Conservation (phyloP, 2,329 filamentous ascomycete genomes). For the Xenoacremonium recifei region DNA sequence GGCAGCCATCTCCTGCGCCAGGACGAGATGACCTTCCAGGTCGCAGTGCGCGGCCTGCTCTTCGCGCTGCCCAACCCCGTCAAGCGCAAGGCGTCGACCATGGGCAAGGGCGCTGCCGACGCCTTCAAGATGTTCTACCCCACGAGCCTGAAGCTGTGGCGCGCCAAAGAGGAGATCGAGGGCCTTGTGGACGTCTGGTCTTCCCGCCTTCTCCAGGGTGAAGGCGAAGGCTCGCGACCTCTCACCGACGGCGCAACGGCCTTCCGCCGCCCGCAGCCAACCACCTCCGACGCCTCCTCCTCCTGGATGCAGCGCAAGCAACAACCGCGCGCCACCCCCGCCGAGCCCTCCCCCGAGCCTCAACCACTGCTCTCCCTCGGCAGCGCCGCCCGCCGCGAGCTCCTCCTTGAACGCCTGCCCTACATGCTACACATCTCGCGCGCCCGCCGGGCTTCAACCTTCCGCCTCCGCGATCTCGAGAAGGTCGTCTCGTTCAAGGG, state of each 20-base stretch:
- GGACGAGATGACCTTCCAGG: conserved; percentile 91
- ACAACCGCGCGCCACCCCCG: conserved; percentile 19
- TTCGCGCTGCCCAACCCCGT: conserved; percentile 86
- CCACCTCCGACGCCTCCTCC: conserved; percentile 25
- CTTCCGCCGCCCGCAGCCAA: conserved; percentile 44
- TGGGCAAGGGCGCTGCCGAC: conserved; percentile 51
- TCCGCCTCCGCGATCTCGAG: conserved; percentile 58
- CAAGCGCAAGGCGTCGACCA: conserved; percentile 57
- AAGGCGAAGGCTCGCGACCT: conserved; percentile 36
- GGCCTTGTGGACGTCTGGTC: conserved; percentile 70
- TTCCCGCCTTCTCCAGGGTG: conserved; percentile 56
- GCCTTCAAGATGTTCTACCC: conserved; percentile 93
- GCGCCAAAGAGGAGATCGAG: conserved; percentile 77
- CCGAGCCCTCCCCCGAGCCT: conserved; percentile 17
- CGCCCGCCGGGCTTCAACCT: conserved; percentile 32
- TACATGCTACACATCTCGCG: conserved; percentile 72
- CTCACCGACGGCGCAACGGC: conserved; percentile 47
- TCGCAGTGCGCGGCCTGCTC: conserved; percentile 81
- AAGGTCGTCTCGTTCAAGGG: conserved; percentile 67
- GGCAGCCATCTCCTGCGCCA: conserved; percentile 78
- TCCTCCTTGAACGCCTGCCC: conserved; percentile 82
- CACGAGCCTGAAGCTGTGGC: conserved; percentile 79
- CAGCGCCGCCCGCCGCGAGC: conserved; percentile 65
- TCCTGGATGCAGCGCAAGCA: conserved; percentile 36
- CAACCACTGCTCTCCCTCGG: conserved; percentile 57